Evolutionary conservation across 2,329 filamentous ascomycete species (phyloP), one percentile per base, ranked within the genome.

Genomic region (Zasmidium citrigriseum): DNA sequence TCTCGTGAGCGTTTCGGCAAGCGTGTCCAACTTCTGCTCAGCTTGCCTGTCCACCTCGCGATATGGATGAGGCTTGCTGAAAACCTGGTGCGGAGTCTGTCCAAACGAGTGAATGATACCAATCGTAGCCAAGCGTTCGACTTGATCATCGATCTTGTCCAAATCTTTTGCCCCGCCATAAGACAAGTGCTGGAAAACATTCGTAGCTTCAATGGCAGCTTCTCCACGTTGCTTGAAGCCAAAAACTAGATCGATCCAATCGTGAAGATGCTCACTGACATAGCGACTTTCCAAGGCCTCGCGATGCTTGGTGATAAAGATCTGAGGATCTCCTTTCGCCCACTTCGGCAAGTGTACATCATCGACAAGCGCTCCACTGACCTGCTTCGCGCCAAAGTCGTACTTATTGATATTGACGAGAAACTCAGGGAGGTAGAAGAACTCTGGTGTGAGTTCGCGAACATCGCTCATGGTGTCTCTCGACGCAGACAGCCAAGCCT

Each of bases 31-130:
- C 56, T 91, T 84, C 57, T 85, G 86, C 9, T 68, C 63, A 2
- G 83, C 78, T 4, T 86, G 86, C 55, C 86, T 84, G 21, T 84
- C 80, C 3, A 83, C 76, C 56, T 89, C 83, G 14, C 89, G 85
- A n/a, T 84, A 77, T 2, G 89, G 87, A 73, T 99, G 95, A 12
- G 89, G 82, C 58, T 89, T 88, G 46, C 86, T 84, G 73, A 98
- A 99, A 16, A 98, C 89, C 73, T 99, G 96, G 67, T 96, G 90
- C 1, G 96, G 95, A 1, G 96, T 99, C 73, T 99, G 95, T 0
- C 95, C 95, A 74, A 99, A 99, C 68, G 98, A 98, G 75, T 99
- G 93, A 67, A 99, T 98, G 66, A 97, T 96, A 29, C 91, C 91
- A 54, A 96, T 97, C 0, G 92, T 93, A 4, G 93, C 90, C 5